Evolutionary conservation across 176 grass and related monocot species (phyloP), one percentile per base, ranked within the genome.

Genomic region (Phoenix dactylifera): DNA sequence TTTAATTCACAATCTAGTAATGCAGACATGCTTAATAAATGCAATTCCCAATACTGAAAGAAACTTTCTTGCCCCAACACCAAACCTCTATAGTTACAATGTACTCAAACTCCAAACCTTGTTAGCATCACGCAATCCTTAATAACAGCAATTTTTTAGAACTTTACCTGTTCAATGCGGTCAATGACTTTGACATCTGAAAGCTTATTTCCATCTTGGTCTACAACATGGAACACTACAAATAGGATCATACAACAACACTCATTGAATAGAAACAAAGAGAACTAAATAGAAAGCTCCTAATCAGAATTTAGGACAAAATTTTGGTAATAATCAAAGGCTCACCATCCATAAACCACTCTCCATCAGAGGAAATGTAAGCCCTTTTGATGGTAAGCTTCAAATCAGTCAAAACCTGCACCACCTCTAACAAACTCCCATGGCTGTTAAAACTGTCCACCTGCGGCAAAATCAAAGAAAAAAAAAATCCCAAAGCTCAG

Each of bases 291-390:
- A 16, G 15, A 49, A 52, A 14, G 48, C 52, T 0, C 19, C 19
- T 54, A 16, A 52, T 17, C 3, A 54, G 29, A 55, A 24, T 57
- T 3, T 18, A 48, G 26, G 5, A 65, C 26, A 52, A 51, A 58
- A 20, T 24, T 49, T 18, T 15, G 10, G 22, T 14, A 14, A 44
- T 14, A 44, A 44, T 52, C 16, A 58, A 58, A 65, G 15, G 4
- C 80, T 80, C 55, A 97, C 92, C 92, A 60, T 97, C 92, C 92
- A 97, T 97, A 69, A 97, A 91, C 92, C 92, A 97, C 78, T 87
- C 87, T 48, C 92, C 87, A 74, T 97, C 92, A 62, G 92, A 97
- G 57, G 92, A 80, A 74, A 97, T 97, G 69, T 97, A 97, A 74
- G 84, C 92, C 79, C 80, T 84, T 58, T 77, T 88, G 69, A 91